phyloP scores from a whole-genome alignment of 176 grass and related monocot species.

The Coix lacrymajobi region DNA sequence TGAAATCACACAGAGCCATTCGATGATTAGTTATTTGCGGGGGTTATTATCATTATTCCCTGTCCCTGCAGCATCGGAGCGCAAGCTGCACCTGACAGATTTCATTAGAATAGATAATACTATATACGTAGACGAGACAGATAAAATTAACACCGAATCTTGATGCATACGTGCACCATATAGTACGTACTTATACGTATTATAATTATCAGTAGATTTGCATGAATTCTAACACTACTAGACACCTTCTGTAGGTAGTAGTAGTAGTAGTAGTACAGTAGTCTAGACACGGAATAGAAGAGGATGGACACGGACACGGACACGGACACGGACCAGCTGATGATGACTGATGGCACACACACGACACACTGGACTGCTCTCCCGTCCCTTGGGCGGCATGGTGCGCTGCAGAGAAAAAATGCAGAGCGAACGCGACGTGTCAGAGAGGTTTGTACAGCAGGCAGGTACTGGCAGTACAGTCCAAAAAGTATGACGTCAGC shows the following conservation, averaged over 20 bases:
- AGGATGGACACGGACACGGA: neutral
- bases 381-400: no score
- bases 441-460: neutral
- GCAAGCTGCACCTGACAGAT: neutral
- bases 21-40: neutral
- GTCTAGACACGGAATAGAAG: no score
- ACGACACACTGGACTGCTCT: no score
- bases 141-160: neutral
- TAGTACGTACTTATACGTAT: neutral
- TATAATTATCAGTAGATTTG: neutral
- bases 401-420: neutral
- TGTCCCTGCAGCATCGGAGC: neutral
- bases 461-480: neutral
- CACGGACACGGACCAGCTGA: neutral
- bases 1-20: no score
- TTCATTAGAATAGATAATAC: neutral
- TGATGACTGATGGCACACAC: neutral
- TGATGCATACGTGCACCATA: neutral
- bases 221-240: no score
- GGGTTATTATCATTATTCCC: neutral
- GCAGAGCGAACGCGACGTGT: neutral
- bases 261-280: no score
- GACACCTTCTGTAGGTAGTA: no score
- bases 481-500: slow-evolving; percentile 20
- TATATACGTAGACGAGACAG: no score